These are phyloP conservation scores for Omphalea diandra DNA, from an alignment of 441 rosid species.

Conservation along the genomic window DNA sequence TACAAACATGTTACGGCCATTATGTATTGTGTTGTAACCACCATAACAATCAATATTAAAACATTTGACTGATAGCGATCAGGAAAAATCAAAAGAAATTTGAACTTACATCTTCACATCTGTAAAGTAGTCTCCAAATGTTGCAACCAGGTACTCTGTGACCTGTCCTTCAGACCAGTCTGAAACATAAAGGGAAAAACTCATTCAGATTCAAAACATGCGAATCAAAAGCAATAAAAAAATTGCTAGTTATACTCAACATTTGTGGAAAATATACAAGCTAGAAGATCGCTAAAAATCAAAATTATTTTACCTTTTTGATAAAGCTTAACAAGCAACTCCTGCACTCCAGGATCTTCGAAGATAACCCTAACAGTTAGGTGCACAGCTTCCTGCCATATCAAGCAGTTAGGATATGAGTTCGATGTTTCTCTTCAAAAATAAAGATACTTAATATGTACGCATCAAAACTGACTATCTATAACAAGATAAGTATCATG, in stretches of 20 bases:
- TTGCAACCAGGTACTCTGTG: slow-evolving; percentile 90
- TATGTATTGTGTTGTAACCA: too few species aligned
- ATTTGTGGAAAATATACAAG: too few species aligned
- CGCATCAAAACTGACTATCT: slow-evolving; percentile 8
- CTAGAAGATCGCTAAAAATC: neutral
- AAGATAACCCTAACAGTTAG: slow-evolving; percentile 89
- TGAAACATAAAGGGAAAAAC: slow-evolving; percentile 50
- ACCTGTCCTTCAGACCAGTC: slow-evolving; percentile 99
- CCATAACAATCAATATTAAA: too few species aligned
- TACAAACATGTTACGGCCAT: too few species aligned
- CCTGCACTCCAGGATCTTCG: slow-evolving; percentile 99
- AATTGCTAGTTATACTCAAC: too few species aligned
- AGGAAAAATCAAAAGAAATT: slow-evolving; percentile 21
- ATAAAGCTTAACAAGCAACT: slow-evolving; percentile 91
- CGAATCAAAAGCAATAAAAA: too few species aligned
- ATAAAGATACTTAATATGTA: neutral
- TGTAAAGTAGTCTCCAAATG: slow-evolving; percentile 92
- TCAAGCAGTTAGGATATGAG: slow-evolving; percentile 6
- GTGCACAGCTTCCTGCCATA: slow-evolving; percentile 88
- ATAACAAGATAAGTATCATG: neutral
- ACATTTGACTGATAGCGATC: too few species aligned
- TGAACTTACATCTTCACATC: slow-evolving; percentile 92
- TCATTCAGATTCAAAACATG: too few species aligned
- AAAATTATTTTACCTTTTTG: slow-evolving; percentile 62
- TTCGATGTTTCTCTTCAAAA: neutral